Evolutionary conservation across 495 filamentous ascomycete genomes (phyloP).

Genomic region (Trypethelium eluteriae): DNA sequence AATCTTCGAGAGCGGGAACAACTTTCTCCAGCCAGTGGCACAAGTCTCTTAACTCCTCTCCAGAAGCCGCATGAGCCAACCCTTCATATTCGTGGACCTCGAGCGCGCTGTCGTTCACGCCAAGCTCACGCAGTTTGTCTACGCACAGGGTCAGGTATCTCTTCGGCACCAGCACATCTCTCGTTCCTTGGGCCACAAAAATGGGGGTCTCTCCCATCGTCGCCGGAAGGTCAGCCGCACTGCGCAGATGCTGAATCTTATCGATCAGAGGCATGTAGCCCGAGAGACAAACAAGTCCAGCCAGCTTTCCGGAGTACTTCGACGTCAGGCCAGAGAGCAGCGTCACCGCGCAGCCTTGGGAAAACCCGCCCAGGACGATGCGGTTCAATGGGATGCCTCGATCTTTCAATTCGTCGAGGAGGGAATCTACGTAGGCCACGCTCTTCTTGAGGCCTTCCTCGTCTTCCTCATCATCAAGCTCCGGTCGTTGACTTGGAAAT

Average conservation of each 20-base stretch:
- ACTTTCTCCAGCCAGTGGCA: slow-evolving; percentile 30
- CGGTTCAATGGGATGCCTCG: slow-evolving; percentile 34
- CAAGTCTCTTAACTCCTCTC: slow-evolving; percentile 29
- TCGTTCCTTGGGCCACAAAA: slow-evolving; percentile 31
- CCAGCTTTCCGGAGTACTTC: slow-evolving; percentile 33
- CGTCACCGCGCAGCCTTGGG: slow-evolving; percentile 38
- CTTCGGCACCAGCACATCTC: slow-evolving; percentile 32
- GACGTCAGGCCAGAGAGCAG: slow-evolving; percentile 35
- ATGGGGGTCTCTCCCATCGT: slow-evolving; percentile 29
- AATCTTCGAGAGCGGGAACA: slow-evolving; percentile 27
- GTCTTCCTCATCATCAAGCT: slow-evolving; percentile 33
- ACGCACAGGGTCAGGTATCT: slow-evolving; percentile 25
- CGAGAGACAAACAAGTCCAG: slow-evolving; percentile 35
- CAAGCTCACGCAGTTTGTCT: slow-evolving; percentile 28
- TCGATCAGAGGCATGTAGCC: slow-evolving; percentile 37
- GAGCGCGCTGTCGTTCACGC: slow-evolving; percentile 23
- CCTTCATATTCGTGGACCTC: slow-evolving; percentile 34
- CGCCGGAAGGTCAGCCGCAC: slow-evolving; percentile 22
- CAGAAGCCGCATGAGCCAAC: slow-evolving; percentile 27
- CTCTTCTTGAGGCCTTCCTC: slow-evolving; percentile 34
- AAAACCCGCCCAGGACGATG: slow-evolving; percentile 41
- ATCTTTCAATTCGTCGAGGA: slow-evolving; percentile 35
- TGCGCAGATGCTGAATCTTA: slow-evolving; percentile 26
- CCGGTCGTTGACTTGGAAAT: slow-evolving; percentile 29
- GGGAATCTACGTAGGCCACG: slow-evolving; percentile 34